A percentile compares a stretch with the other conserved stretches of the same genome.
These are phyloP conservation scores for Arabidopsis suecica DNA, from an alignment of 345 rosid genomes.

Conservation along the genomic window DNA sequence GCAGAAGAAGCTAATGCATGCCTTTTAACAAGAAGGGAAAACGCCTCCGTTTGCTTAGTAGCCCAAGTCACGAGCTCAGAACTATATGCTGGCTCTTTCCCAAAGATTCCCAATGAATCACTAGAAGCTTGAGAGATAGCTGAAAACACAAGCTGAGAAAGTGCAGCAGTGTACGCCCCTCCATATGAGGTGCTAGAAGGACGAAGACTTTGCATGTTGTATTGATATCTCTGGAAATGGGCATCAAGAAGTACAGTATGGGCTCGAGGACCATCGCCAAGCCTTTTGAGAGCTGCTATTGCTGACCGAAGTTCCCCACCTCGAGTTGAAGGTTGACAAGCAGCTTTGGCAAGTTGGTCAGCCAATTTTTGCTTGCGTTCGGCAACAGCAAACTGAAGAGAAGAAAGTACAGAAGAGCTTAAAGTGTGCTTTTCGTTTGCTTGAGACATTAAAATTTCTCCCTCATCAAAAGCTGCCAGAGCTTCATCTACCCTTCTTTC, in stretches of 20 bases:
- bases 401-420: slow-evolving; percentile 55
- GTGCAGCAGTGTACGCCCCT: slow-evolving; percentile 99
- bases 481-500: slow-evolving; percentile 98
- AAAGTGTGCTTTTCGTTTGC: slow-evolving; percentile 62
- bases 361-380: slow-evolving; percentile 87
- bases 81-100: slow-evolving; percentile 83
- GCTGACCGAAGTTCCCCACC: slow-evolving; percentile 95
- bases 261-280: slow-evolving; percentile 98
- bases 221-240: slow-evolving; percentile 82
- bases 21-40: slow-evolving; percentile 91
- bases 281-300: slow-evolving; percentile 89
- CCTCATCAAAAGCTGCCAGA: slow-evolving; percentile 85
- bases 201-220: slow-evolving; percentile 92
- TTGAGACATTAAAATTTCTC: slow-evolving; percentile 69
- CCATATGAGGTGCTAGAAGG: slow-evolving; percentile 98
- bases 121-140: slow-evolving; percentile 95
- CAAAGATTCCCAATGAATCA: slow-evolving; percentile 85
- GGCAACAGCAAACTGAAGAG: slow-evolving; percentile 62
- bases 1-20: slow-evolving; percentile 98
- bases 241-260: slow-evolving; percentile 92
- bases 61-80: slow-evolving; percentile 99
- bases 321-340: slow-evolving; percentile 94
- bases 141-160: slow-evolving; percentile 95
- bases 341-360: slow-evolving; percentile 96
- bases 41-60: slow-evolving; percentile 86